Evolutionary conservation across 1,139 yeast genomes (phyloP), one percentile per base, ranked within the genome.

Genomic region (Diutina neorugosa): DNA sequence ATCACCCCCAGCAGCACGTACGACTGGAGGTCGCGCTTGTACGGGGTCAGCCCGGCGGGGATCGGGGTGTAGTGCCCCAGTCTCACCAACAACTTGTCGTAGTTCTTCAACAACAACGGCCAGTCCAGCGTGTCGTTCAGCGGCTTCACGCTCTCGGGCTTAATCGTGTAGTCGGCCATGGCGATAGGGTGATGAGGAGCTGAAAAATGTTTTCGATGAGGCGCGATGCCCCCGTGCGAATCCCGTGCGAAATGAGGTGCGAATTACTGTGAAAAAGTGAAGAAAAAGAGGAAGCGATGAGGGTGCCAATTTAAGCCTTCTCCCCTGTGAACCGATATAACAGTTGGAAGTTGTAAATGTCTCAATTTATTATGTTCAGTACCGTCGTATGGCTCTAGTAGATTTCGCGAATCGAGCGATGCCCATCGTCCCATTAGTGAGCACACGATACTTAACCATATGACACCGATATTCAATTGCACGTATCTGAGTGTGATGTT

Each of bases 41-140:
- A 78, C 56, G 98, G 98, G 56, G 96, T 82, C 67, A 94, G 81
- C 58, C 98, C 98, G 52, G 93, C 79, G 63, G 97, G 97, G 61
- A 91, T 90, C 60, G 98, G 97, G 53, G 98, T 91, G 71, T 90
- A 91, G 69, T 90, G 97, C 53, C 96, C 96, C 58, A 95, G 86
- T 76, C 98, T 86, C 54, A 93, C 97, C 60, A 91, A 77, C 58
- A 93, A 77, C 74, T 91, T 87, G 77, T 93, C 98, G 70, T 84
- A 93, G 77, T 93, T 85, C 71, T 93, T 93, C 69, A 93, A 78
- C 65, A 93, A 78, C 65, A 93, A 78, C 51, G 98, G 98, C 98
- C 98, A 93, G 61, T 86, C 87, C 57, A 95, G 84, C 57, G 98
- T 86, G 70, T 91, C 94, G 61, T 82, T 82, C 47, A 91, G 73